These are phyloP conservation scores for Saccharomycopsis selenospora DNA, from an alignment of 805 yeast species.

Conservation along the genomic window DNA sequence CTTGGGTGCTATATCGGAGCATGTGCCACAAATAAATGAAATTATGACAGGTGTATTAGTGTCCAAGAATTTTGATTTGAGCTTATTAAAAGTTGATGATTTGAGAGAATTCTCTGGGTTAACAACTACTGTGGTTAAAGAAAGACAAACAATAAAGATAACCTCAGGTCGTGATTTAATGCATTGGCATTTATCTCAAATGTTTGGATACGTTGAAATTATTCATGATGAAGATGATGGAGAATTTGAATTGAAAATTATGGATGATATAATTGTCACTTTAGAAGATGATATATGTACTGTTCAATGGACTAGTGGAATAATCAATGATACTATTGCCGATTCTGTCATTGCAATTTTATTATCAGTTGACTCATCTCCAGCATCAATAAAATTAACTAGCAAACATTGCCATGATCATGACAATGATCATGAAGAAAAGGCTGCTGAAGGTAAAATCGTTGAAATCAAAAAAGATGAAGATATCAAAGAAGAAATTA, in stretches of 20 bases:
- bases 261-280: constrained; percentile 54
- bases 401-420: constrained; percentile 51
- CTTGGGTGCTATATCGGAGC: constrained; percentile 48
- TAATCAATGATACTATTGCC: constrained; percentile 87
- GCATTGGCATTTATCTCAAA: constrained; percentile 85
- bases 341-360: constrained; percentile 88
- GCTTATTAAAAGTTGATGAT: constrained; percentile 76
- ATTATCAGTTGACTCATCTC: constrained; percentile 87
- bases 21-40: constrained; percentile 30
- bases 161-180: constrained; percentile 76
- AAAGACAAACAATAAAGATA: constrained; percentile 70
- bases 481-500: not conserved
- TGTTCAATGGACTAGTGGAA: constrained; percentile 86
- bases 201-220: constrained; percentile 83
- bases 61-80: constrained; percentile 83
- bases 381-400: constrained; percentile 87
- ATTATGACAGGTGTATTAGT: constrained; percentile 78
- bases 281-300: constrained; percentile 45
- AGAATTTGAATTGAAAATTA: constrained; percentile 47
- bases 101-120: constrained; percentile 83
- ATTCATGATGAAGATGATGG: constrained; percentile 49
- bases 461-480: constrained; percentile 13
- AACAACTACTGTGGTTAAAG: constrained; percentile 76
- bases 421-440: constrained; percentile 24
- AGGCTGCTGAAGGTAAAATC: constrained; percentile 21